A percentile compares a stretch with the other conserved stretches of the same genome.
phyloP scores from a whole-genome alignment of 2,329 filamentous ascomycete species.

The Penicillium griseofulvum region DNA sequence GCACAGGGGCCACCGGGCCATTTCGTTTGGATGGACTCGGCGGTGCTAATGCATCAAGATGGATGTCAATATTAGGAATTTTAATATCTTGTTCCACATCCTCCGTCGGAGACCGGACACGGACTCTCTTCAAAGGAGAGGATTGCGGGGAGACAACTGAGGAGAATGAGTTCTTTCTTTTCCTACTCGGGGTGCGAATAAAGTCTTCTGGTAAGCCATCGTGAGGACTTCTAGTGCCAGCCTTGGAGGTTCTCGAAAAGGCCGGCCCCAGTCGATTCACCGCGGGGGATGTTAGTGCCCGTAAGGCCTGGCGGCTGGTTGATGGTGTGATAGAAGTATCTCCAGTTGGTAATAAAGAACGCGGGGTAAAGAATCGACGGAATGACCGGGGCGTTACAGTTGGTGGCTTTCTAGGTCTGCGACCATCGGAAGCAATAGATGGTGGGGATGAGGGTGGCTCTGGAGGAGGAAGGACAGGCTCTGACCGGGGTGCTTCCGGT shows the following conservation, averaged over 20 bases:
- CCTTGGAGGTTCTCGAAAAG: slow-evolving; percentile 39
- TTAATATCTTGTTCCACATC: slow-evolving; percentile 30
- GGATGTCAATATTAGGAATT: slow-evolving; percentile 30
- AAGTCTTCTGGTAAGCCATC: slow-evolving; percentile 30
- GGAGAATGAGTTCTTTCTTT: slow-evolving; percentile 47
- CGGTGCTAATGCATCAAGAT: slow-evolving; percentile 16
- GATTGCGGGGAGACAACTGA: slow-evolving; percentile 50
- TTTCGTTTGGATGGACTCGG: slow-evolving; percentile 21
- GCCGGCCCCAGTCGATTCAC: slow-evolving; percentile 44
- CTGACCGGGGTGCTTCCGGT: slow-evolving; percentile 35
- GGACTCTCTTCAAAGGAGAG: slow-evolving; percentile 47
- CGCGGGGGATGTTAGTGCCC: slow-evolving; percentile 44
- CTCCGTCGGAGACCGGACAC: slow-evolving; percentile 31
- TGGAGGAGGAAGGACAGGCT: slow-evolving; percentile 33
- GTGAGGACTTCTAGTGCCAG: slow-evolving; percentile 25
- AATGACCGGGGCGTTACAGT: slow-evolving; percentile 53
- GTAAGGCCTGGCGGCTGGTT: slow-evolving; percentile 46
- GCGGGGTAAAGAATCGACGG: slow-evolving; percentile 51
- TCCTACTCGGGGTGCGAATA: slow-evolving; percentile 43
- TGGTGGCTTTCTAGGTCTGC: slow-evolving; percentile 45
- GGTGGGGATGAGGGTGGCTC: slow-evolving; percentile 45
- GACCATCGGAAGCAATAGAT: slow-evolving; percentile 40
- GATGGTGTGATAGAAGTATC: slow-evolving; percentile 36
- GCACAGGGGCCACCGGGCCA: slow-evolving; percentile 32
- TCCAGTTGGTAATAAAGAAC: slow-evolving; percentile 39